These are phyloP conservation scores for Aegilops longissima DNA, from an alignment of 176 grass and related monocot species.

Conservation along the genomic window DNA sequence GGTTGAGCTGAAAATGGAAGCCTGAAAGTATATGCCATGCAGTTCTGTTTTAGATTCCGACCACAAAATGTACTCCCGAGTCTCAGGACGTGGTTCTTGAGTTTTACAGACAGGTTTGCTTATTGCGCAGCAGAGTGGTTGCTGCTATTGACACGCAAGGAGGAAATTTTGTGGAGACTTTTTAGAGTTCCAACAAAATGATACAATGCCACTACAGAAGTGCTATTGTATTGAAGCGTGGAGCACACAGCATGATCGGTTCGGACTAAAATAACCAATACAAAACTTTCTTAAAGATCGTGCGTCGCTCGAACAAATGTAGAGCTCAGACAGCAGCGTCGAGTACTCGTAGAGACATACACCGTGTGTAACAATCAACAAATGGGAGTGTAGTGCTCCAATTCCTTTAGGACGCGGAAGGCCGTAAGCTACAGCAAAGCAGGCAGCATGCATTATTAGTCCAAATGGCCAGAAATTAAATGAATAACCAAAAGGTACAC, in stretches of 20 bases:
- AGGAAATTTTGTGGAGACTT: not conserved
- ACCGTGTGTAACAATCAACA: slow-evolving; percentile 3
- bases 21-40: not conserved
- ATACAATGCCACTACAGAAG: not conserved
- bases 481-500: no score
- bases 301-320: not conserved
- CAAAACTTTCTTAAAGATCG: not conserved
- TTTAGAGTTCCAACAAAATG: not conserved
- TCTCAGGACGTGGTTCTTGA: not conserved
- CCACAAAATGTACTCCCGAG: not conserved
- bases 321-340: not conserved
- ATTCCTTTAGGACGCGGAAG: not conserved
- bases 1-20: not conserved
- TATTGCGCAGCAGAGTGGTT: not conserved
- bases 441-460: not conserved
- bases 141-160: not conserved
- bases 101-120: not conserved
- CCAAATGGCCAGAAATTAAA: not conserved
- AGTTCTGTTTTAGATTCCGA: not conserved
- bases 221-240: not conserved
- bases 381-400: not conserved
- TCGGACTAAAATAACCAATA: not conserved
- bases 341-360: not conserved
- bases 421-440: slow-evolving; percentile 21
- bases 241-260: not conserved